phyloP scores from a whole-genome alignment of 192 early-diverging fungal species.

The Kappamyces sp. region DNA sequence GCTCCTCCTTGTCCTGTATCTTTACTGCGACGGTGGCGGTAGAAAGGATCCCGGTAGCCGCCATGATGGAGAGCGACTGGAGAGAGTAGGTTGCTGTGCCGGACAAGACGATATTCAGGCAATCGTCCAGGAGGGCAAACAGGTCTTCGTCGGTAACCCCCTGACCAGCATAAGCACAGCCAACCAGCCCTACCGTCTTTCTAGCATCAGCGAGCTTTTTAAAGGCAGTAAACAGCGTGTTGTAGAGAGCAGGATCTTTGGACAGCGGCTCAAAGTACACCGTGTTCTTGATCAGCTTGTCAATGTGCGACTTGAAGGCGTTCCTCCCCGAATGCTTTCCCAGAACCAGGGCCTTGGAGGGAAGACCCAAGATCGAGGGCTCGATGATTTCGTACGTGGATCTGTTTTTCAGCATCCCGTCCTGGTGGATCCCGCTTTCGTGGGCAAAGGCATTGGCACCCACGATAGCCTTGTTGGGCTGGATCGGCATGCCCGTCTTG shows the following conservation, averaged over 20 bases:
- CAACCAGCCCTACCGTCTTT: constrained; percentile 43
- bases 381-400: constrained; percentile 95
- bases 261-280: constrained; percentile 45
- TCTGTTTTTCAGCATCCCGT: constrained; percentile 95
- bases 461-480: constrained; percentile 98
- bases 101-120: constrained; percentile 43
- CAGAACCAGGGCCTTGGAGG: constrained; percentile 76
- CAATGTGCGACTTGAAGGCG: constrained; percentile 77
- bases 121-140: constrained; percentile 76
- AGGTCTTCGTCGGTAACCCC: constrained; percentile 85
- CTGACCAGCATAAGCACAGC: constrained; percentile 10
- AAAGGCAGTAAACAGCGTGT: constrained; percentile 79
- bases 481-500: constrained; percentile 90
- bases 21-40: constrained; percentile 65
- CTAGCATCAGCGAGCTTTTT: constrained; percentile 87
- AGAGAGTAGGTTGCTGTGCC: constrained; percentile 57
- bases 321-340: constrained; percentile 97
- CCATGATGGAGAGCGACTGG: constrained; percentile 70
- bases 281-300: constrained; percentile 61
- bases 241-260: constrained; percentile 54
- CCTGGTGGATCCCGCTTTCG: constrained; percentile 97
- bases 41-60: constrained; percentile 63
- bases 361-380: constrained; percentile 85
- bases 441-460: constrained; percentile 95
- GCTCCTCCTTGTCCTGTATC: constrained; percentile 2